phyloP scores from a whole-genome alignment of 2,329 filamentous ascomycete species.

The Aspergillus awamori region DNA sequence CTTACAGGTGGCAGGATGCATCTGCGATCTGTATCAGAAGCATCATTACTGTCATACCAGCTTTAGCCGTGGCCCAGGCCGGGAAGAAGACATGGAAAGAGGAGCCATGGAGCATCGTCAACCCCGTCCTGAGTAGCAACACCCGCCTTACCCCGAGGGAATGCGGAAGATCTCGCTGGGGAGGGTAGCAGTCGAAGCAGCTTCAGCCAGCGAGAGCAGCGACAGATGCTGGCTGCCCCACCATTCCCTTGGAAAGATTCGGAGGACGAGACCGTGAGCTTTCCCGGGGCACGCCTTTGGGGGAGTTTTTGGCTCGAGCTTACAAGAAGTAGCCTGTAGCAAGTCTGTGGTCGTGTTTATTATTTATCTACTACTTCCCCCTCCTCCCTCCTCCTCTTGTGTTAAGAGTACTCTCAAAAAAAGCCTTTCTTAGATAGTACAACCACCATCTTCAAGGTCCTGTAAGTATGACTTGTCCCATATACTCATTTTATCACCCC shows the following conservation, averaged over 20 bases:
- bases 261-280: slow-evolving; percentile 34
- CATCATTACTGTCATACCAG: background rate
- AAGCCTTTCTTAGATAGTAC: slow-evolving; percentile 1
- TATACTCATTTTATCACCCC: background rate
- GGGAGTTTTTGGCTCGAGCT: background rate
- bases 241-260: slow-evolving; percentile 43
- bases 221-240: slow-evolving; percentile 36
- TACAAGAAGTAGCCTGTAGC: slow-evolving; percentile 20
- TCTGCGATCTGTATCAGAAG: background rate
- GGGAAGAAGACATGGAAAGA: background rate
- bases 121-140: slow-evolving; percentile 11
- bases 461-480: background rate
- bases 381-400: slow-evolving; percentile 14
- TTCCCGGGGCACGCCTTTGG: slow-evolving; percentile 29
- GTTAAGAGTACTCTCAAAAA: slow-evolving; percentile 7
- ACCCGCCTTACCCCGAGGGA: slow-evolving; percentile 39
- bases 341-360: background rate
- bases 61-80: background rate
- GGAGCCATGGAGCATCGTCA: background rate
- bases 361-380: slow-evolving; percentile 7
- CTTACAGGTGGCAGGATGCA: background rate
- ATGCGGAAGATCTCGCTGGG: slow-evolving; percentile 43
- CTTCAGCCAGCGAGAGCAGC: slow-evolving; percentile 32
- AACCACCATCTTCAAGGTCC: background rate
- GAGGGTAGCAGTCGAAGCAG: slow-evolving; percentile 26